These are phyloP conservation scores for Puccinia hordei DNA, from an alignment of 1,284 basidiomycete genomes.

Conservation along the genomic window DNA sequence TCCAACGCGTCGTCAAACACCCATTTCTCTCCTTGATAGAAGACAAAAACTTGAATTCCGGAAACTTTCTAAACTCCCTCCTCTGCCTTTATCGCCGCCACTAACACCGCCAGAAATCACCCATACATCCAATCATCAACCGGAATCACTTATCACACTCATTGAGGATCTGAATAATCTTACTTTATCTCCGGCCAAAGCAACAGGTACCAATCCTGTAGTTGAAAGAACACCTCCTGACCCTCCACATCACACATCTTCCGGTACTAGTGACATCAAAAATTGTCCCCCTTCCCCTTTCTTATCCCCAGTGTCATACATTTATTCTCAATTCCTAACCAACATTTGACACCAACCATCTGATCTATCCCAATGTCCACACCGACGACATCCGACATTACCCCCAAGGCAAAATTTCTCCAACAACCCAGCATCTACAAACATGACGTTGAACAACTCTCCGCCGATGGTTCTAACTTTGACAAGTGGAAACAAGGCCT, in stretches of 20 bases:
- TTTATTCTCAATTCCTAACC: background rate
- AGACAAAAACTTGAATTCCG: background rate
- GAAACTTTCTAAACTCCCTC: background rate
- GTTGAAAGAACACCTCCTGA: too few species aligned
- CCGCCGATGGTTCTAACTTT: too few species aligned
- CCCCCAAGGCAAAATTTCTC: background rate
- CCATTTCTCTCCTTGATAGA: background rate
- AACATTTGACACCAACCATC: background rate
- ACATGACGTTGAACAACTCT: too few species aligned
- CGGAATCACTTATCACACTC: background rate
- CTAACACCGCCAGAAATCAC: background rate
- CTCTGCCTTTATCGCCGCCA: background rate
- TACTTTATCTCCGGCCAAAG: background rate
- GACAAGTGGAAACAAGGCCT: too few species aligned
- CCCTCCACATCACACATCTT: background rate
- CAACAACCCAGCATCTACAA: too few species aligned
- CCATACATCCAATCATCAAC: too few species aligned
- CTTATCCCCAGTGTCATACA: background rate
- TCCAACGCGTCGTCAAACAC: background rate
- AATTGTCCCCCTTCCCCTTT: background rate
- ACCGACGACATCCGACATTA: background rate
- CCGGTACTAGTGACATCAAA: background rate
- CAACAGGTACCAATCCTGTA: background rate
- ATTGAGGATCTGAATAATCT: background rate
- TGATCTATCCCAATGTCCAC: background rate